A percentile compares a stretch with the other conserved stretches of the same genome.
Conservation (phyloP, 495 filamentous ascomycete species). For the Talaromyces trachyspermus region DNA sequence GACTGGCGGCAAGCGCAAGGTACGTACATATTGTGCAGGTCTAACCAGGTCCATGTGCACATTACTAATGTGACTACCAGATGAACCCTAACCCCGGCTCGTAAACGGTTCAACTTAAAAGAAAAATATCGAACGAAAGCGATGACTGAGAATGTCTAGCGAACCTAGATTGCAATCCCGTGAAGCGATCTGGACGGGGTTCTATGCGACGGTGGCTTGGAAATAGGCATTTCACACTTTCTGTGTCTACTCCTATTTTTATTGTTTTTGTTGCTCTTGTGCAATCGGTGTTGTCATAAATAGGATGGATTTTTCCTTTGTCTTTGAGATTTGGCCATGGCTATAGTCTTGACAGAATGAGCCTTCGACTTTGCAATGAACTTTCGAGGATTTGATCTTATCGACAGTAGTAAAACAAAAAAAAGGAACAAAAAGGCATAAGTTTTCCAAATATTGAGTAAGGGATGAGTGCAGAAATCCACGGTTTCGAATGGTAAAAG, state of each 20-base stretch:
- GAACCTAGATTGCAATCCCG: neutral
- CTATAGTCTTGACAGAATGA: too few relatives aligned
- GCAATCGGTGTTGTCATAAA: conserved; percentile 6
- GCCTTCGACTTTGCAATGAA: too few relatives aligned
- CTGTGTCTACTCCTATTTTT: conserved; percentile 2
- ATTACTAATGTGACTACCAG: conserved; percentile 12
- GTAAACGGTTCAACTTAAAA: conserved; percentile 8
- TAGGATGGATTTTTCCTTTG: conserved; percentile 3
- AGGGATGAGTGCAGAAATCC: neutral
- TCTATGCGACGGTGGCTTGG: neutral
- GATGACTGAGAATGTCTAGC: conserved; percentile 2
- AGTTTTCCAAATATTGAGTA: conserved; percentile 1
- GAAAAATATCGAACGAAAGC: conserved; percentile 1
- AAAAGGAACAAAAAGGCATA: neutral
- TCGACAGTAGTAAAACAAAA: too few relatives aligned
- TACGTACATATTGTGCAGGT: conserved; percentile 23
- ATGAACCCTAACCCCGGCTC: conserved; percentile 37
- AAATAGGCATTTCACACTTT: conserved; percentile 4
- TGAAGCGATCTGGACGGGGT: neutral
- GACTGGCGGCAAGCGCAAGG: conserved; percentile 99
- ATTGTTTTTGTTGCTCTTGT: conserved; percentile 4
- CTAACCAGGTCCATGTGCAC: neutral
- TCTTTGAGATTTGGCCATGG: neutral
- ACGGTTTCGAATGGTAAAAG: conserved; percentile 8
- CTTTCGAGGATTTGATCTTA: too few relatives aligned